Percentiles rank a stretch among this genome's conserved stretches.
Conservation (phyloP, 257 asterid genomes). For the Solanum piurae region DNA sequence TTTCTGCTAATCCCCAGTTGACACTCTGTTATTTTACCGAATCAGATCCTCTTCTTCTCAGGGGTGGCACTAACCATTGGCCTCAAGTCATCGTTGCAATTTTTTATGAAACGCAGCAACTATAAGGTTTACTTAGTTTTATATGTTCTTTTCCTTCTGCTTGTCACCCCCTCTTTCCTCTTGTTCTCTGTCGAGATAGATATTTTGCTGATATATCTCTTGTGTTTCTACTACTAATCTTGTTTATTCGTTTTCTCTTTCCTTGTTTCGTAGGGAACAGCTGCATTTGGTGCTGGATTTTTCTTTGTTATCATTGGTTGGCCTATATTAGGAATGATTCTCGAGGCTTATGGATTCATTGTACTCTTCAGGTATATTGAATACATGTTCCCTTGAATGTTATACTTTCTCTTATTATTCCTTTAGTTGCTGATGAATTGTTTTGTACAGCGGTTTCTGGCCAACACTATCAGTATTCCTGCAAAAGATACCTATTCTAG, state of each 20-base stretch:
- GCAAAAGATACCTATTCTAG: conserved; percentile 86
- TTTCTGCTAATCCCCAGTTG: not conserved
- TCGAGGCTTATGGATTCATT: conserved; percentile 88
- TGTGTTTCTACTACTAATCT: not conserved
- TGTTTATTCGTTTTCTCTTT: not conserved
- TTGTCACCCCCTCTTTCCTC: not conserved
- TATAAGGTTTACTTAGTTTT: conserved; percentile 47
- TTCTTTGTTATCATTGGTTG: conserved; percentile 83
- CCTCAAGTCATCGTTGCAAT: conserved; percentile 72
- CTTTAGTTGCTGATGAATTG: conserved; percentile 7
- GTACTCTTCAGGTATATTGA: conserved; percentile 74
- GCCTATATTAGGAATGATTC: conserved; percentile 92
- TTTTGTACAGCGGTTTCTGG: conserved; percentile 89
- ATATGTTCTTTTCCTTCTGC: not conserved
- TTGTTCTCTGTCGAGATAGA: not conserved
- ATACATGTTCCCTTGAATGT: not conserved
- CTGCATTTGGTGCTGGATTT: conserved; percentile 75
- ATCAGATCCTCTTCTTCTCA: conserved; percentile 89
- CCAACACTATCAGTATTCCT: conserved; percentile 87
- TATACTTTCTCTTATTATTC: not conserved
- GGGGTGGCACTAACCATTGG: conserved; percentile 93
- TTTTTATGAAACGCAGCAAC: conserved; percentile 82
- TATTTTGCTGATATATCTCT: not conserved
- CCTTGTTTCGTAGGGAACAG: conserved; percentile 51
- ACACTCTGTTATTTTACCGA: conserved; percentile 8